Percentiles rank a stretch among this genome's conserved stretches.
phyloP scores from a whole-genome alignment of 2,329 filamentous ascomycete species.

The Fusarium pilosicola region DNA sequence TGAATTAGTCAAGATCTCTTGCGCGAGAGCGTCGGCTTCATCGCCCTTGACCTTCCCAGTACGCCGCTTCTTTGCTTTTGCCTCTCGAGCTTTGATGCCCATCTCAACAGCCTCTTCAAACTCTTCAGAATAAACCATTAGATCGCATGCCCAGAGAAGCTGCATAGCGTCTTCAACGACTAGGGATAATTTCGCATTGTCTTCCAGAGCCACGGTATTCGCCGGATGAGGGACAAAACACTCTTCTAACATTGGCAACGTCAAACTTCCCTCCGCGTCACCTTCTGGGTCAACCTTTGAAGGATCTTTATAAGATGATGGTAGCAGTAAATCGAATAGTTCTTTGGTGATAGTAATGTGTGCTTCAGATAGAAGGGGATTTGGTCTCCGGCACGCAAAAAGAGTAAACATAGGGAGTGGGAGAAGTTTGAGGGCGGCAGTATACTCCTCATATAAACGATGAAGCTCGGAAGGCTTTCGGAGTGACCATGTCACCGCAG shows the following conservation, averaged over 20 bases:
- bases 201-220: slow-evolving; percentile 66
- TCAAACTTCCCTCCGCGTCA: slow-evolving; percentile 53
- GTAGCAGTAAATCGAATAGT: slow-evolving; percentile 58
- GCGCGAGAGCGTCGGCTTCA: slow-evolving; percentile 54
- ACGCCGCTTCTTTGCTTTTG: slow-evolving; percentile 57
- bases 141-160: slow-evolving; percentile 55
- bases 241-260: slow-evolving; percentile 58
- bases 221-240: slow-evolving; percentile 75
- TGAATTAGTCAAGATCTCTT: slow-evolving; percentile 57
- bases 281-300: slow-evolving; percentile 50
- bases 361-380: slow-evolving; percentile 49
- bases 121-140: slow-evolving; percentile 48
- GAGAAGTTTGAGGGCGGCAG: slow-evolving; percentile 66
- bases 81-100: slow-evolving; percentile 61
- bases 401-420: slow-evolving; percentile 67
- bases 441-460: slow-evolving; percentile 68
- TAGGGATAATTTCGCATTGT: slow-evolving; percentile 79
- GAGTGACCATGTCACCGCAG: slow-evolving; percentile 59
- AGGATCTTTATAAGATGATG: slow-evolving; percentile 54
- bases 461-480: slow-evolving; percentile 54
- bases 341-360: slow-evolving; percentile 59
- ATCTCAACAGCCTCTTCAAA: slow-evolving; percentile 55
- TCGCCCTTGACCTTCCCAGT: slow-evolving; percentile 48
- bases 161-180: slow-evolving; percentile 73
- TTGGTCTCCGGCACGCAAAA: slow-evolving; percentile 56